Evolutionary conservation across 768 basidiomycete genomes (phyloP).

Genomic region (Collybia nuda): DNA sequence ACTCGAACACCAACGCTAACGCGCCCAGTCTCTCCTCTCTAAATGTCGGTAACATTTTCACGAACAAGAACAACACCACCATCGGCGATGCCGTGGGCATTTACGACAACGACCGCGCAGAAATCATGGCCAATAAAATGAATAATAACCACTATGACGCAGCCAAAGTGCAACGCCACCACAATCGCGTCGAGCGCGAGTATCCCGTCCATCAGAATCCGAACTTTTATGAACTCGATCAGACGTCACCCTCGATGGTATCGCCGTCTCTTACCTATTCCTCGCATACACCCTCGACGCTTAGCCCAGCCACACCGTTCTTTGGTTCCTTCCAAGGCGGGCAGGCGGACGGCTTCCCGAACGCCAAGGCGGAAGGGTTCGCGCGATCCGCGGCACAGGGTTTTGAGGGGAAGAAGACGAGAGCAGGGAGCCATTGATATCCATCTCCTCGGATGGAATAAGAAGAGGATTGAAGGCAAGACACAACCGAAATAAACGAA

Average conservation of each 20-base stretch:
- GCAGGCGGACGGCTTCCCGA: conserved; percentile 2
- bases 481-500: no score
- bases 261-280: conserved; percentile 72
- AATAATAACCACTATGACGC: conserved; percentile 7
- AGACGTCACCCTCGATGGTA: conserved; percentile 51
- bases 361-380: not conserved
- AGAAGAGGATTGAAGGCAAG: no score
- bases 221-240: conserved; percentile 1
- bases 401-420: conserved; percentile 6
- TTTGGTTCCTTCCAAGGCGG: conserved; percentile 53
- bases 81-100: conserved; percentile 11
- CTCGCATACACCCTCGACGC: conserved; percentile 60
- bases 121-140: not conserved
- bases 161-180: not conserved
- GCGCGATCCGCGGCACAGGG: not conserved
- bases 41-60: conserved; percentile 12
- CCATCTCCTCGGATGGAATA: not conserved
- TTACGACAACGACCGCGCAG: conserved; percentile 6
- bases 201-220: conserved; percentile 12
- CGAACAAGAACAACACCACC: conserved; percentile 19
- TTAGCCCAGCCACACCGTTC: conserved; percentile 74
- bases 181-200: conserved; percentile 5
- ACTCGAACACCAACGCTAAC: conserved; percentile 10
- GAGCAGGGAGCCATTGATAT: conserved; percentile 8
- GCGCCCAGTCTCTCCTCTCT: conserved; percentile 7